Conservation (phyloP, 169 alveolate species). For the Eimeria falciformis region DNA sequence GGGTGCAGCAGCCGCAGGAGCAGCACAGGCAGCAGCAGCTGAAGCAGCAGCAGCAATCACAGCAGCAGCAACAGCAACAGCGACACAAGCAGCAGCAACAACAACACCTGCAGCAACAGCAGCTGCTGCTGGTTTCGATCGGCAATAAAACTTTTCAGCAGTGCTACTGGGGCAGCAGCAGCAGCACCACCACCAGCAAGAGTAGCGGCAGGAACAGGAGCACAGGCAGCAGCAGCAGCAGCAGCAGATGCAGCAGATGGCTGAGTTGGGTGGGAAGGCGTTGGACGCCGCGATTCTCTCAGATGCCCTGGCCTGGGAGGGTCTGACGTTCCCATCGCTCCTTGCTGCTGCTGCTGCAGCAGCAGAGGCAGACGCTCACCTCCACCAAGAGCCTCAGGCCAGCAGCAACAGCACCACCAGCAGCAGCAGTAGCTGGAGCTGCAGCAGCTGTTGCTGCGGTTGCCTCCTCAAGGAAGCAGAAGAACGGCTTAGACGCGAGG, state of each 20-base stretch:
- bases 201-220: not conserved
- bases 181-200: constrained; percentile 11
- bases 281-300: not conserved
- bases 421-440: constrained; percentile 9
- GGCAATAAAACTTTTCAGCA: not conserved
- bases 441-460: not conserved
- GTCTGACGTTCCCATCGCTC: not conserved
- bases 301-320: constrained; percentile 2
- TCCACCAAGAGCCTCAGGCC: not conserved
- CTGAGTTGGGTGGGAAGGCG: too few relatives aligned
- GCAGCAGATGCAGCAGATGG: constrained; percentile 8
- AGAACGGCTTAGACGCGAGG: not conserved
- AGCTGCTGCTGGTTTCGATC: too few relatives aligned
- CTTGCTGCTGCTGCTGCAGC: too few relatives aligned
- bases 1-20: too few relatives aligned
- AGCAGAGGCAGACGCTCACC: too few relatives aligned
- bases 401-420: not conserved
- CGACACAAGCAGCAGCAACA: too few relatives aligned
- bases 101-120: too few relatives aligned
- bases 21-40: too few relatives aligned
- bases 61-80: too few relatives aligned
- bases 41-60: too few relatives aligned
- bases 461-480: constrained; percentile 3
- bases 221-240: constrained; percentile 8
- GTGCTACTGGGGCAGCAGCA: not conserved